Percentiles rank a stretch among this genome's conserved stretches.
Conservation (phyloP, 345 rosid genomes). For the Hibiscus syriacus region DNA sequence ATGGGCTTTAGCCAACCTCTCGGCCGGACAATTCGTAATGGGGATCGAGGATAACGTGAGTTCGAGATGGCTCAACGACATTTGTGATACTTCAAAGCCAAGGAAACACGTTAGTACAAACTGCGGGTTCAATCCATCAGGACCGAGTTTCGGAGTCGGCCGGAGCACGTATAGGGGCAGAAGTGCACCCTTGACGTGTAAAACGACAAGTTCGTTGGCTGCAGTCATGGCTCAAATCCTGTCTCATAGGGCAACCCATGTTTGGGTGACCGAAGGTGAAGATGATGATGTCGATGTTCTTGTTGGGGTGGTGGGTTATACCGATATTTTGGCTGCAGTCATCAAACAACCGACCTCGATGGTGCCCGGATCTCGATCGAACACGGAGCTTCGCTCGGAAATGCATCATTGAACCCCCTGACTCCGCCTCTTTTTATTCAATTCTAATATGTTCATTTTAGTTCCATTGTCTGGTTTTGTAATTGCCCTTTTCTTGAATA, state of each 20-base stretch:
- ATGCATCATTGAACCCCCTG: not conserved
- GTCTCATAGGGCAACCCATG: conserved; percentile 88
- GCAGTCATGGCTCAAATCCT: conserved; percentile 99
- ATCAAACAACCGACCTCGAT: not conserved
- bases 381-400: not conserved
- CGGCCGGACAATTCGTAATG: conserved; percentile 90
- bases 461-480: no score
- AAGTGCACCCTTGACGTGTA: conserved; percentile 87
- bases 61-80: conserved; percentile 49
- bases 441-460: not conserved
- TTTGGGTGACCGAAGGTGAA: conserved; percentile 87
- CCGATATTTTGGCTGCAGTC: not conserved
- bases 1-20: conserved; percentile 92
- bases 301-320: conserved; percentile 51
- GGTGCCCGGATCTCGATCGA: not conserved
- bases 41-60: conserved; percentile 80
- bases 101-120: conserved; percentile 82
- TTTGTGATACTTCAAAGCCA: conserved; percentile 45
- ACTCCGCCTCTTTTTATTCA: not conserved
- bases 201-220: conserved; percentile 71
- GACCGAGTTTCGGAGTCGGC: conserved; percentile 43
- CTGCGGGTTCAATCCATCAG: conserved; percentile 68
- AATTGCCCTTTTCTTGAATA: no score
- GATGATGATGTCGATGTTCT: conserved; percentile 61
- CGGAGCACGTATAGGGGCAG: conserved; percentile 93